Percentiles rank a stretch among this genome's conserved stretches.
Evolutionary conservation across 192 early-diverging fungal species (phyloP).

Genomic region (Fimicolochytrium jonesii): DNA sequence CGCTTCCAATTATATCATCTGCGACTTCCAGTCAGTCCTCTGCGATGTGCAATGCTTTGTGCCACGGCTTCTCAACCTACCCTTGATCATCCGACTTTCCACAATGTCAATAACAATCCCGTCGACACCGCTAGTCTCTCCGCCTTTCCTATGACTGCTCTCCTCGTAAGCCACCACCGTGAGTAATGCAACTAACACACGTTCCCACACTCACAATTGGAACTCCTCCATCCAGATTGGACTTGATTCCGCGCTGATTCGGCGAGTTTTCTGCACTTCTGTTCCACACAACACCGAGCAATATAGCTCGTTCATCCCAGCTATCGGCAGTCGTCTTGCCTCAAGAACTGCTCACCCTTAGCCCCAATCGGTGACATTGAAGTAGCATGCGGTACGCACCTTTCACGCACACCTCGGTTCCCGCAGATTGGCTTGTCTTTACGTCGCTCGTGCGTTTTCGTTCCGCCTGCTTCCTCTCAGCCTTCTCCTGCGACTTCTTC

Average conservation of each 20-base stretch:
- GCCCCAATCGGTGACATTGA: no score
- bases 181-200: slow-evolving; percentile 1
- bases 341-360: no score
- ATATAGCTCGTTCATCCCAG: slow-evolving; percentile 21
- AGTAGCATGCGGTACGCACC: no score
- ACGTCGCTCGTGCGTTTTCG: no score
- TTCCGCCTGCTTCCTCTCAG: slow-evolving; percentile 18
- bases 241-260: slow-evolving; percentile 28
- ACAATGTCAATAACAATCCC: slow-evolving; percentile 29
- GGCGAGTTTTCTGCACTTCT: slow-evolving; percentile 8
- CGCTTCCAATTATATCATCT: slow-evolving; percentile 35
- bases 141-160: no score
- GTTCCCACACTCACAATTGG: slow-evolving; percentile 26
- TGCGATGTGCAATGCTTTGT: not conserved
- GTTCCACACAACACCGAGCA: slow-evolving; percentile 21
- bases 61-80: not conserved
- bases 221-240: slow-evolving; percentile 41
- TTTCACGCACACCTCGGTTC: slow-evolving; percentile 31
- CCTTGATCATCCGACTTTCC: slow-evolving; percentile 13
- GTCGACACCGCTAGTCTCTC: not conserved
- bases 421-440: no score
- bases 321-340: slow-evolving; percentile 25
- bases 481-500: slow-evolving; percentile 1
- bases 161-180: not conserved
- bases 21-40: no score